Conservation (phyloP, 1,139 yeast species). For the Nakaseomyces glabratus region DNA sequence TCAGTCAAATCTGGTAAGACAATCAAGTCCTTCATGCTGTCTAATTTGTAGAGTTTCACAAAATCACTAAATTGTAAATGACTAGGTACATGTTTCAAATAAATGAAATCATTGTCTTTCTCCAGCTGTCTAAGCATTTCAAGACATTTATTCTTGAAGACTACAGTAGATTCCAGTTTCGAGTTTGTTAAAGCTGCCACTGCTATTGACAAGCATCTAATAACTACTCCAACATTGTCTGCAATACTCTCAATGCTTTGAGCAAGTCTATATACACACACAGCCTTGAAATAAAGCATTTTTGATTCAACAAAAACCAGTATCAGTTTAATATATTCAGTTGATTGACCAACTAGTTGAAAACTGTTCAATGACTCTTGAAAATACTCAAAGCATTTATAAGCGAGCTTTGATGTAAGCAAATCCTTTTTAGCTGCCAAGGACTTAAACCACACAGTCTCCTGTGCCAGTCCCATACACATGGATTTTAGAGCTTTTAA, state of each 20-base stretch:
- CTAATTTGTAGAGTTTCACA: constrained; percentile 28
- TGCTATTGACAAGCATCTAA: constrained; percentile 20
- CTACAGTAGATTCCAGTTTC: not conserved
- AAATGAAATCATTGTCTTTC: constrained; percentile 73
- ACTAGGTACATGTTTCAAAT: constrained; percentile 55
- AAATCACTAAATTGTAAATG: constrained; percentile 1
- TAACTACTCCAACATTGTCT: constrained; percentile 52
- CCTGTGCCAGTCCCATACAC: constrained; percentile 82
- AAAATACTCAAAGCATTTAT: constrained; percentile 1
- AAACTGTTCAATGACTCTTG: constrained; percentile 55
- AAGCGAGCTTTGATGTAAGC: constrained; percentile 52
- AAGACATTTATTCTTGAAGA: constrained; percentile 1
- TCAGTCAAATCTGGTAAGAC: not conserved
- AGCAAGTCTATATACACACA: constrained; percentile 58
- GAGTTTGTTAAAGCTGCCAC: not conserved
- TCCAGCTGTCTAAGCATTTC: constrained; percentile 44
- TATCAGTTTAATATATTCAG: constrained; percentile 44
- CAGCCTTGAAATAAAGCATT: constrained; percentile 53
- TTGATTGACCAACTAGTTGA: constrained; percentile 37
- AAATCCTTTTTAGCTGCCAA: constrained; percentile 51
- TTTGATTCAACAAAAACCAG: constrained; percentile 48
- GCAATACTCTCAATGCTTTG: constrained; percentile 30
- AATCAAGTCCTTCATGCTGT: constrained; percentile 36
- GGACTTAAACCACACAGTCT: constrained; percentile 74
- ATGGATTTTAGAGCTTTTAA: constrained; percentile 38